Conservation (phyloP, 2,329 filamentous ascomycete species). For the Geosmithia flava region DNA sequence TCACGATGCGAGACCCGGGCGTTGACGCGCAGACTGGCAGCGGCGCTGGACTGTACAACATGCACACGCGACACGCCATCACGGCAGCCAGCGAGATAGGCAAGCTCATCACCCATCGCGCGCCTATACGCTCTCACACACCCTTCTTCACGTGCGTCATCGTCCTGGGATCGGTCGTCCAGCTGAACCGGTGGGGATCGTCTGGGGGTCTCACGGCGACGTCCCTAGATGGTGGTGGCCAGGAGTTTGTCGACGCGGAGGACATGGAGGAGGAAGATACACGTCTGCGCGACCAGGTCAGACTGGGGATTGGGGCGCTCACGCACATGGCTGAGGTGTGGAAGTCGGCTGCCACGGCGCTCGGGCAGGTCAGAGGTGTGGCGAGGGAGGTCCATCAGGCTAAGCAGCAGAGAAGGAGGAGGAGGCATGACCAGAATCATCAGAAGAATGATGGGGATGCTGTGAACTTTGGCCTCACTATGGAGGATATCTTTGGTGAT, state of each 20-base stretch:
- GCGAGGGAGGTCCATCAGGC: conserved; percentile 61
- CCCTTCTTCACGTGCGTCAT: conserved; percentile 77
- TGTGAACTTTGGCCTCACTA: not conserved
- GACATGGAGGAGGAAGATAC: conserved; percentile 31
- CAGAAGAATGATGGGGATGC: not conserved
- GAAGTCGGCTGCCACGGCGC: conserved; percentile 57
- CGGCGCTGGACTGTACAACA: conserved; percentile 41
- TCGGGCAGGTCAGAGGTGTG: conserved; percentile 65
- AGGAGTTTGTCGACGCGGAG: not conserved
- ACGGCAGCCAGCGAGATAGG: conserved; percentile 69
- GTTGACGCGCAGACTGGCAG: conserved; percentile 8
- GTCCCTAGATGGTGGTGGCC: not conserved
- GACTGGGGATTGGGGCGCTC: conserved; percentile 66
- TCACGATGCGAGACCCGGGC: conserved; percentile 35
- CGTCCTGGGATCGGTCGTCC: conserved; percentile 66
- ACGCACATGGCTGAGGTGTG: conserved; percentile 58
- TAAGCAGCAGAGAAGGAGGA: conserved; percentile 33
- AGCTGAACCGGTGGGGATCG: conserved; percentile 62
- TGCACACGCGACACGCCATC: conserved; percentile 72
- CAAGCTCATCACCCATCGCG: conserved; percentile 60
- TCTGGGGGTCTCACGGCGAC: not conserved
- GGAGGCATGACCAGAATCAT: not conserved
- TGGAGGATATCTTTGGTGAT: not conserved
- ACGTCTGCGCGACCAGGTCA: conserved; percentile 60
- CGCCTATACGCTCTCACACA: conserved; percentile 55